Percentiles rank a stretch among this genome's conserved stretches.
Evolutionary conservation across 495 filamentous ascomycete genomes (phyloP).

Genomic region (Penicillium steckii): DNA sequence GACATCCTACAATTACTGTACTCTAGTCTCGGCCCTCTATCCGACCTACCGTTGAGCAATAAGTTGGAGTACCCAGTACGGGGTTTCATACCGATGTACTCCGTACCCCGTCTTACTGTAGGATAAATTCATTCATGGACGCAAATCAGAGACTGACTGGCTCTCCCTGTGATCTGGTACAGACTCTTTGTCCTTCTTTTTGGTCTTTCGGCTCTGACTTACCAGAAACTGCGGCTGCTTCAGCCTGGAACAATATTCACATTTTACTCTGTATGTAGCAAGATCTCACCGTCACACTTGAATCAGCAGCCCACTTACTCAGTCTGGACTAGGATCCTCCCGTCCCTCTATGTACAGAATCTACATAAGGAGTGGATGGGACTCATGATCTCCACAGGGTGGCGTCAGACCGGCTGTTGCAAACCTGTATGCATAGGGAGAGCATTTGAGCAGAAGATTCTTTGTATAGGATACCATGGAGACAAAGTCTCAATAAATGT

Average conservation of each 20-base stretch:
- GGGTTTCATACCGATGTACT: too few relatives aligned
- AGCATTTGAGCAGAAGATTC: too few relatives aligned
- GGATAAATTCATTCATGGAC: too few relatives aligned
- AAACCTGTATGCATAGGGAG: too few relatives aligned
- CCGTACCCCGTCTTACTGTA: too few relatives aligned
- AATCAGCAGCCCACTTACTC: background rate
- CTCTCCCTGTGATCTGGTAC: too few relatives aligned
- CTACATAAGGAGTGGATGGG: too few relatives aligned
- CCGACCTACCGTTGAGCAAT: too few relatives aligned
- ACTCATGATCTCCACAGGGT: slow-evolving; percentile 1
- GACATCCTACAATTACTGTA: background rate
- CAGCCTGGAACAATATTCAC: slow-evolving; percentile 16
- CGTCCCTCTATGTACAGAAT: background rate
- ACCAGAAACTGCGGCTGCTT: slow-evolving; percentile 7
- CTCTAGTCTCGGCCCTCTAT: background rate
- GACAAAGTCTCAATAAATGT: too few relatives aligned
- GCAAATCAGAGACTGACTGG: too few relatives aligned
- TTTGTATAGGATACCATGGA: too few relatives aligned
- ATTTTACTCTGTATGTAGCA: slow-evolving; percentile 1
- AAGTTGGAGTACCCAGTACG: too few relatives aligned
- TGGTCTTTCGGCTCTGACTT: background rate
- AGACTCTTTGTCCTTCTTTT: background rate
- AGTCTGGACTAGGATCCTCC: background rate
- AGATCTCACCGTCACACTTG: slow-evolving; percentile 7
- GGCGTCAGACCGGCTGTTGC: slow-evolving; percentile 3